Base-by-base conservation (phyloP, 1,139 yeast genomes). In the Yamadazyma spencermartinsiae region DNA sequence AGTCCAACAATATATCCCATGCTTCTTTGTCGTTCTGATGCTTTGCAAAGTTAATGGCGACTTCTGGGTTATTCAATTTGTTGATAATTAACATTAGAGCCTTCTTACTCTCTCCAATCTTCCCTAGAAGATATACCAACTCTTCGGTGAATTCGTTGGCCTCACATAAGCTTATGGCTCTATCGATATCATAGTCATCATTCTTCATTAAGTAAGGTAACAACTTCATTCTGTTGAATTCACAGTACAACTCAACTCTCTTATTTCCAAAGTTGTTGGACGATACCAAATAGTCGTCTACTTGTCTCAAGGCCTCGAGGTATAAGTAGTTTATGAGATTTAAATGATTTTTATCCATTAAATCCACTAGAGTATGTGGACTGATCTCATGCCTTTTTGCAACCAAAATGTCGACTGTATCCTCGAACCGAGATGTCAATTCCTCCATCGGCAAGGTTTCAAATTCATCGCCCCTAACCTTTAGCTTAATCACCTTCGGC, bases 1-100 rank as follows among this genome's bases (percentile, higher is more conserved):
- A 81, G 13, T 78, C 80, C 10, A 90, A 64, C 43, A 92, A 68
- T 33, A 81, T 79, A 34, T 79, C 79, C 96, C 97, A 90, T 9
- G 89, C 66, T 14, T 86, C 95, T 23, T 68, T 61, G 50, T 87
- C 95, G 38, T 82, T 80, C 47, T 85, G 81, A 12, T 74, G 72
- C 42, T 76, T 80, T 1, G 94, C 95, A 70, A 89, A 92, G 13
- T 74, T 76, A 25, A 92, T 86, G 0, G 98, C 98, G 50, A 78
- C 73, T 29, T 76, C 75, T 0, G 96, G 94, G 55, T 90, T 94
- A 39, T 82, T 75, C 38, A 89, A 62, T 49, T 86, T 76, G 48
- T 86, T 83, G 31, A 89, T 81, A 14, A 92, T 89, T 37, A 92
- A 67, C 45, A 72, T 74, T 50, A 92, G 63, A 0, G 98, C 98